phyloP scores from a whole-genome alignment of 2,329 filamentous ascomycete species.

The Tetracladium maxilliforme region DNA sequence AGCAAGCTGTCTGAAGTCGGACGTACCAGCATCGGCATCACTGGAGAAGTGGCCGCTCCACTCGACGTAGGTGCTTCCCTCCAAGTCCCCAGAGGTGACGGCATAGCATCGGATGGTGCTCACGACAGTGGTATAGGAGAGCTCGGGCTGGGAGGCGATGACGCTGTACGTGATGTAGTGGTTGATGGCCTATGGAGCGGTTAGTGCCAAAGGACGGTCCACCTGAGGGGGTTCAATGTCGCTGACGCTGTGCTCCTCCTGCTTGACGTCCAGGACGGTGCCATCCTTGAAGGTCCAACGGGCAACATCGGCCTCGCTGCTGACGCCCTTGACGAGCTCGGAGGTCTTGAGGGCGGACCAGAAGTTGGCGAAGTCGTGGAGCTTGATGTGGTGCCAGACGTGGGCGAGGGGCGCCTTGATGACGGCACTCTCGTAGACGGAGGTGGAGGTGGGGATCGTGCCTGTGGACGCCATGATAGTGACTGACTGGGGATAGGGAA shows the following conservation, averaged over 20 bases:
- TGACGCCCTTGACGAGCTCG: conserved; percentile 47
- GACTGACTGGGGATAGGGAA: conserved; percentile 1
- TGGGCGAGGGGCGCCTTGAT: conserved; percentile 50
- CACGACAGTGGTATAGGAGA: conserved; percentile 51
- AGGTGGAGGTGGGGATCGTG: conserved; percentile 49
- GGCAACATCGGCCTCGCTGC: conserved; percentile 50
- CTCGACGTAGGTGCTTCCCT: conserved; percentile 51
- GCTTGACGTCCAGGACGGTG: conserved; percentile 55
- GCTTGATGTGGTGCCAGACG: conserved; percentile 65
- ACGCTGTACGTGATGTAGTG: conserved; percentile 64
- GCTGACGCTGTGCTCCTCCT: conserved; percentile 58
- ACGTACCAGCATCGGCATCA: conserved; percentile 53
- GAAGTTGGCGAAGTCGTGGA: conserved; percentile 53
- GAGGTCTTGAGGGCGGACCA: conserved; percentile 47
- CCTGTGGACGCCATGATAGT: conserved; percentile 11
- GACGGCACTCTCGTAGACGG: conserved; percentile 50
- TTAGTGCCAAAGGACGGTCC: neutral
- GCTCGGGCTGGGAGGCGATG: conserved; percentile 49
- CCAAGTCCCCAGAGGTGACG: conserved; percentile 49
- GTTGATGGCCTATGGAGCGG: conserved; percentile 39
- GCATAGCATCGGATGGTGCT: conserved; percentile 52
- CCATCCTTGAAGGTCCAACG: conserved; percentile 61
- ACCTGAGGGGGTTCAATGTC: conserved; percentile 1
- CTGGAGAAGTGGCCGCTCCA: conserved; percentile 58
- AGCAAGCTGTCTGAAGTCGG: conserved; percentile 1